A percentile compares a stretch with the other conserved stretches of the same genome.
Conservation (phyloP, 345 rosid species). For the Acer saccharum region DNA sequence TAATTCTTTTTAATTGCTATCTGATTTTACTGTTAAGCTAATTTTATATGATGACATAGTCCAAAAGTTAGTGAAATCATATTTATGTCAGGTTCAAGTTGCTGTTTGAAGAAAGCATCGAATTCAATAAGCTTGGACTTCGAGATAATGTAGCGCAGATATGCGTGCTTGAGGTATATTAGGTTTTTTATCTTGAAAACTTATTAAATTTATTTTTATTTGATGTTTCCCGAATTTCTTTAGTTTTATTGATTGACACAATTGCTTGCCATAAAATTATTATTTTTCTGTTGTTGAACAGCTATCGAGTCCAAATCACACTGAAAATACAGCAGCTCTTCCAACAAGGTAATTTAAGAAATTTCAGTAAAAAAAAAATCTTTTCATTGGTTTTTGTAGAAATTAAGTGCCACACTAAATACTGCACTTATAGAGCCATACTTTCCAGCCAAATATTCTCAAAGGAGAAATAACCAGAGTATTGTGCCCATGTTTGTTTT, state of each 20-base stretch:
- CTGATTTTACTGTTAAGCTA: background rate
- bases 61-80: constrained; percentile 23
- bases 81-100: constrained; percentile 73
- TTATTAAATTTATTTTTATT: background rate
- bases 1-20: background rate
- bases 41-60: constrained; percentile 20
- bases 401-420: background rate
- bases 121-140: constrained; percentile 79
- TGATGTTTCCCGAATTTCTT: constrained; percentile 4
- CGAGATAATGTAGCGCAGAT: constrained; percentile 99
- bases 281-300: constrained; percentile 32
- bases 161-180: constrained; percentile 84
- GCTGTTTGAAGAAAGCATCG: constrained; percentile 79
- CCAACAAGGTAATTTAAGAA: constrained; percentile 49
- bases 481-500: background rate
- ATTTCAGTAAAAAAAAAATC: background rate
- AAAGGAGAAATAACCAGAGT: background rate
- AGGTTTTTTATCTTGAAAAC: constrained; percentile 3
- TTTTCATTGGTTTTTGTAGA: background rate
- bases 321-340: constrained; percentile 33
- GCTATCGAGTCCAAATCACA: constrained; percentile 40
- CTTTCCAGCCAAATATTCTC: background rate
- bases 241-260: background rate
- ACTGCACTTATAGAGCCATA: background rate
- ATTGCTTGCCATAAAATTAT: constrained; percentile 5